A percentile compares a stretch with the other conserved stretches of the same genome.
These are phyloP conservation scores for Colletotrichum trifolii DNA, from an alignment of 2,329 filamentous ascomycete genomes.

Conservation along the genomic window DNA sequence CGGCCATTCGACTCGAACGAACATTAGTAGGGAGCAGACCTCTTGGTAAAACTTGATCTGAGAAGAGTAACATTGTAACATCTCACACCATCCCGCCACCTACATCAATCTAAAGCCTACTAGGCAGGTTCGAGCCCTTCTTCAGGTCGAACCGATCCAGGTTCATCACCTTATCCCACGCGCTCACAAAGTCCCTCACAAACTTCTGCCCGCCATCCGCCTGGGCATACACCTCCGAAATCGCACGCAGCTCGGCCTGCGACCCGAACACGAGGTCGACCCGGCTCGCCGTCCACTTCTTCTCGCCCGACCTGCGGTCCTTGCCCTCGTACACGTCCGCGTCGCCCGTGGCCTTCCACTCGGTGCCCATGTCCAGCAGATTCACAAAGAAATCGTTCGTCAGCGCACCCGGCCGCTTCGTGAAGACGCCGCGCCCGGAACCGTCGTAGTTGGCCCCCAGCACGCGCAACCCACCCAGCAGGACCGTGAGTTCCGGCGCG, in stretches of 20 bases:
- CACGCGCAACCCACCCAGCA: conserved; percentile 78
- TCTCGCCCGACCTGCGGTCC: conserved; percentile 72
- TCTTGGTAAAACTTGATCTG: too few relatives aligned
- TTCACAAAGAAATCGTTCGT: conserved; percentile 88
- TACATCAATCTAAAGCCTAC: conserved; percentile 17
- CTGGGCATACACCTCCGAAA: conserved; percentile 76
- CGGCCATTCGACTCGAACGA: too few relatives aligned
- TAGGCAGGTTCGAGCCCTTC: conserved; percentile 17
- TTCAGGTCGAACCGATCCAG: conserved; percentile 75
- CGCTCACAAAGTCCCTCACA: conserved; percentile 75
- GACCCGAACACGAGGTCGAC: conserved; percentile 77
- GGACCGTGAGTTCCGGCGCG: conserved; percentile 76
- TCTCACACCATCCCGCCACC: too few relatives aligned
- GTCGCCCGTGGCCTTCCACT: conserved; percentile 68
- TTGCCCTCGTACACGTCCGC: conserved; percentile 70
- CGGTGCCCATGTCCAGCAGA: conserved; percentile 74
- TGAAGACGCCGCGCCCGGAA: conserved; percentile 75
- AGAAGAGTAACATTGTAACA: too few relatives aligned
- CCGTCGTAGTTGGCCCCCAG: conserved; percentile 79
- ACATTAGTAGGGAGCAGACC: too few relatives aligned
- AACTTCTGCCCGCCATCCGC: conserved; percentile 72
- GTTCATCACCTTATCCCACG: conserved; percentile 82
- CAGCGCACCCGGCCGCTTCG: conserved; percentile 72
- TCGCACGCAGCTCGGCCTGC: conserved; percentile 78
- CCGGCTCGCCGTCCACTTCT: conserved; percentile 77